These are phyloP conservation scores for Echria macrotheca DNA, from an alignment of 495 filamentous ascomycete species.

Conservation along the genomic window DNA sequence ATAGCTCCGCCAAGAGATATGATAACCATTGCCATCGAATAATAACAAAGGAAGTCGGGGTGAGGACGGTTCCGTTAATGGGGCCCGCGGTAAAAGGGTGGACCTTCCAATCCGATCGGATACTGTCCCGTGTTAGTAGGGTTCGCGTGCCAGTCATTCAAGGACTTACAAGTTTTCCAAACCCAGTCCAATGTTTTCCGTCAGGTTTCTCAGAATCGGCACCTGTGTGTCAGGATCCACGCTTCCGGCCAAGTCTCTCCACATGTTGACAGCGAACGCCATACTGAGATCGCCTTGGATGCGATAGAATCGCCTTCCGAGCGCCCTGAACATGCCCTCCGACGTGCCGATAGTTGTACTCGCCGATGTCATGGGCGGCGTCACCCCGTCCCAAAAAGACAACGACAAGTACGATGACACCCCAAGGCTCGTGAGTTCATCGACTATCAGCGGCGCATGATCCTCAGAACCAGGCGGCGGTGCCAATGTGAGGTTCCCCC, in stretches of 20 bases:
- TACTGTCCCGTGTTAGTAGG: background rate
- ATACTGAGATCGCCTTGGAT: slow-evolving; percentile 2
- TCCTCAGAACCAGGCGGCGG: background rate
- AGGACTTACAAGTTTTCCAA: slow-evolving; percentile 1
- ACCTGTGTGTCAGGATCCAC: background rate
- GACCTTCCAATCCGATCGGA: slow-evolving; percentile 1
- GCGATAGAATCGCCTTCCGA: background rate
- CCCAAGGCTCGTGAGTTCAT: background rate
- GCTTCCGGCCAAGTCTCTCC: background rate
- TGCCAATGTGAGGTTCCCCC: slow-evolving; percentile 3
- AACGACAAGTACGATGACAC: background rate
- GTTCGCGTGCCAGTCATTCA: background rate
- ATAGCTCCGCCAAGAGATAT: slow-evolving; percentile 1
- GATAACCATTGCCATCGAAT: slow-evolving; percentile 3
- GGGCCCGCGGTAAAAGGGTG: background rate
- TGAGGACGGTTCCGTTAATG: background rate
- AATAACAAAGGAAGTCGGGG: background rate
- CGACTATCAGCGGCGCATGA: background rate
- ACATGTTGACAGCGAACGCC: slow-evolving; percentile 5
- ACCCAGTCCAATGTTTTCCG: background rate
- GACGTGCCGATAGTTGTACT: background rate
- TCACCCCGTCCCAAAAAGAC: slow-evolving; percentile 1
- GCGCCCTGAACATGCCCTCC: slow-evolving; percentile 2
- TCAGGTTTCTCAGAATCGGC: background rate
- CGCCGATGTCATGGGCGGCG: background rate